A percentile compares a stretch with the other conserved stretches of the same genome.
phyloP scores from a whole-genome alignment of 495 filamentous ascomycete species.

The Massariosphaeria phaeospora region DNA sequence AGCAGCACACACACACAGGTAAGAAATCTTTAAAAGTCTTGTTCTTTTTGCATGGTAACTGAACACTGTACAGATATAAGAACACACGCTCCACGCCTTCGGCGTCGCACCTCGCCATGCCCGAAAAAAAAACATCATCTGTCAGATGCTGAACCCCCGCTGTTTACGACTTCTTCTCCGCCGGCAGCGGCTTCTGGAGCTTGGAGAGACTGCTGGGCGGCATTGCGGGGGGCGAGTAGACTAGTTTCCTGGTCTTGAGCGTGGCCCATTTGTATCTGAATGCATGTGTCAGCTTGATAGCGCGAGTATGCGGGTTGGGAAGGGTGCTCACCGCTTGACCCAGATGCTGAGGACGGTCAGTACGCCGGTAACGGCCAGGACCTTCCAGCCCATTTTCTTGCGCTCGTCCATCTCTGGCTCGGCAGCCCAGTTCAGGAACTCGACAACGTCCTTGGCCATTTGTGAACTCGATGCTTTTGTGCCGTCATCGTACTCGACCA shows the following conservation, averaged over 20 bases:
- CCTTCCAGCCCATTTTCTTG: constrained; percentile 99
- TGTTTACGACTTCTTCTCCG: constrained; percentile 25
- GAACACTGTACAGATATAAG: constrained; percentile 34
- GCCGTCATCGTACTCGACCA: constrained; percentile 98
- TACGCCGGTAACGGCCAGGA: constrained; percentile 67
- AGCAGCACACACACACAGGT: background rate
- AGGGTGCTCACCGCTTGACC: constrained; percentile 68
- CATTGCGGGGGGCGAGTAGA: constrained; percentile 65
- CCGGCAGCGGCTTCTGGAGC: constrained; percentile 21
- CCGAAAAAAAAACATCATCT: background rate
- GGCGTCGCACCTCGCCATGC: constrained; percentile 8
- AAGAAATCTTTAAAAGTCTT: constrained; percentile 25
- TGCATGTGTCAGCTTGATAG: constrained; percentile 12
- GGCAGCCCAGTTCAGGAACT: constrained; percentile 98
- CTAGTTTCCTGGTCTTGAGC: constrained; percentile 90
- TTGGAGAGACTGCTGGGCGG: constrained; percentile 8
- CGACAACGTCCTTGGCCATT: constrained; percentile 98
- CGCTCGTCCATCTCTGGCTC: constrained; percentile 98
- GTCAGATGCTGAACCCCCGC: background rate
- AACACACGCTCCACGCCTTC: constrained; percentile 28
- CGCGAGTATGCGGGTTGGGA: background rate
- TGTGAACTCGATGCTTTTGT: constrained; percentile 92
- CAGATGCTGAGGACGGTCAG: constrained; percentile 86
- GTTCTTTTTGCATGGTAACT: constrained; percentile 25
- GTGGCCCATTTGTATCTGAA: constrained; percentile 88